phyloP scores from a whole-genome alignment of 2,329 filamentous ascomycete species.

The Ambrosiella cleistominuta region DNA sequence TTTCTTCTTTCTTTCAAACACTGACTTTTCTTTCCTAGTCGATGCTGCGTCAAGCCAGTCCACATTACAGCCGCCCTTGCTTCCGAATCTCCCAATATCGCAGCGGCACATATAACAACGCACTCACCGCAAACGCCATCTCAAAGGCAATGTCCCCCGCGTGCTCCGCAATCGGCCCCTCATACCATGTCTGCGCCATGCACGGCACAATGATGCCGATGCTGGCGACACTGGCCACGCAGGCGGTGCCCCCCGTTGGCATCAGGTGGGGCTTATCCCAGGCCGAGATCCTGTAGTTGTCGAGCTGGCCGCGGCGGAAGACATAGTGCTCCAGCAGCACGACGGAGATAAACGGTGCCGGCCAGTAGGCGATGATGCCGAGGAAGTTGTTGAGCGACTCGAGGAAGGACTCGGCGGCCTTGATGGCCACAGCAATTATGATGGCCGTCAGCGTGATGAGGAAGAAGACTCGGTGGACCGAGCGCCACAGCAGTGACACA shows the following conservation, averaged over 20 bases:
- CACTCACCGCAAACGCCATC: constrained; percentile 33
- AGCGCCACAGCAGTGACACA: constrained; percentile 19
- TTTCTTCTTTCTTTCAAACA: too few relatives aligned
- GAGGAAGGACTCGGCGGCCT: constrained; percentile 24
- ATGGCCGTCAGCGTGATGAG: constrained; percentile 23
- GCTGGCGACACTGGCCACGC: constrained; percentile 25
- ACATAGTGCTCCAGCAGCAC: constrained; percentile 26
- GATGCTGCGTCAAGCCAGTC: too few relatives aligned
- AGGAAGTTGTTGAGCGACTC: constrained; percentile 28
- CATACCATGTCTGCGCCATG: constrained; percentile 39
- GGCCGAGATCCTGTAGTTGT: constrained; percentile 24
- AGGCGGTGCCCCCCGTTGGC: constrained; percentile 26
- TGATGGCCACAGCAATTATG: constrained; percentile 25
- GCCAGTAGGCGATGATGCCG: constrained; percentile 29
- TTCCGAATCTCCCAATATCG: constrained; percentile 24
- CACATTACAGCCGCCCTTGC: not conserved
- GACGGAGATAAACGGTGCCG: constrained; percentile 25
- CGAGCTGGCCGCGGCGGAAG: constrained; percentile 25
- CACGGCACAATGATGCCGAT: constrained; percentile 31
- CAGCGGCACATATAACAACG: constrained; percentile 23
- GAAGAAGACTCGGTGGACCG: constrained; percentile 26
- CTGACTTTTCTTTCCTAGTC: too few relatives aligned
- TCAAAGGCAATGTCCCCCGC: constrained; percentile 45
- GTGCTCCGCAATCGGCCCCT: constrained; percentile 33
- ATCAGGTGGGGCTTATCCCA: constrained; percentile 28